Conservation (phyloP, 1,284 basidiomycete species). For the Dichomitus squalens region DNA sequence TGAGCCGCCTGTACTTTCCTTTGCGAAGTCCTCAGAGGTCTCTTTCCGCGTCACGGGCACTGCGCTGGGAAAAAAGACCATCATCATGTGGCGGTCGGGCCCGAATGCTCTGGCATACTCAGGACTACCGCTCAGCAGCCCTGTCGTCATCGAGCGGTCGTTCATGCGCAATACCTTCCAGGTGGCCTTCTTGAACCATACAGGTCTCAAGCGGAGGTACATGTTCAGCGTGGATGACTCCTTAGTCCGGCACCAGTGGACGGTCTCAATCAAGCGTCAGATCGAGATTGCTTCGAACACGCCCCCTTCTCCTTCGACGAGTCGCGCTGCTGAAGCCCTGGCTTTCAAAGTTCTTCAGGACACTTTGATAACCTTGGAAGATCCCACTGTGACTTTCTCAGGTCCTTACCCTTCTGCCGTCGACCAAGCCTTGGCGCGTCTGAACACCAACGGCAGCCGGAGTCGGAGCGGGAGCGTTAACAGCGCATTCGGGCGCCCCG, state of each 20-base stretch:
- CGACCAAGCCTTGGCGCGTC: constrained; percentile 31
- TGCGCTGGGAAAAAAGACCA: constrained; percentile 77
- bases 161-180: constrained; percentile 95
- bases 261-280: constrained; percentile 66
- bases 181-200: constrained; percentile 78
- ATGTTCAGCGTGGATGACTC: constrained; percentile 90
- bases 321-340: constrained; percentile 64
- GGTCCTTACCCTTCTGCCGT: constrained; percentile 25
- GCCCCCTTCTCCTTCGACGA: constrained; percentile 38
- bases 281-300: constrained; percentile 52
- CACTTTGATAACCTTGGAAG: constrained; percentile 59
- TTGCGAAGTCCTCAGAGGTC: constrained; percentile 74
- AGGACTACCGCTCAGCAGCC: constrained; percentile 75
- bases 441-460: constrained; percentile 24
- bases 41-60: constrained; percentile 87
- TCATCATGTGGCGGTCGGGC: constrained; percentile 81
- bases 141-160: constrained; percentile 81
- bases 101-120: constrained; percentile 80
- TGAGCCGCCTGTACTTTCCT: constrained; percentile 81
- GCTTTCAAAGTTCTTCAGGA: constrained; percentile 85
- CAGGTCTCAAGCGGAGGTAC: constrained; percentile 76
- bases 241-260: constrained; percentile 76
- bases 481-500: constrained; percentile 9
- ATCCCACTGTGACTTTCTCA: constrained; percentile 12
- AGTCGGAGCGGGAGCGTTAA: constrained; percentile 25